Evolutionary conservation across 1,284 basidiomycete genomes (phyloP).

Genomic region (Sanguinoderma infundibulare): DNA sequence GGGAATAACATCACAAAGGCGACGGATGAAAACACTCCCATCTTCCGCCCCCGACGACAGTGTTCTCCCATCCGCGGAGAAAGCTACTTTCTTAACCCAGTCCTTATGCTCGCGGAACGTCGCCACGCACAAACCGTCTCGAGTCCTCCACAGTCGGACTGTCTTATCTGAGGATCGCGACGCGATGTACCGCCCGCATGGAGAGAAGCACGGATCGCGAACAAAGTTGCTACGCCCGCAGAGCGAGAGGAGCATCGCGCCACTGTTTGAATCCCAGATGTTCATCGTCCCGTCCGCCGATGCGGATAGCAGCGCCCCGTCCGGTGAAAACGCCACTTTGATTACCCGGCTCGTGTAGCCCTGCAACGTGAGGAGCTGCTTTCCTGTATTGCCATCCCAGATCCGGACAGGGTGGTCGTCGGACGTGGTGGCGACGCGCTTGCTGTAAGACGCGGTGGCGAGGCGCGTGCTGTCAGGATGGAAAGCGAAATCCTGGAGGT

Average conservation of each 20-base stretch:
- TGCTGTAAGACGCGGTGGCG: neutral
- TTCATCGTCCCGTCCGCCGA: neutral
- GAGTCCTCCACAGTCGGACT: neutral
- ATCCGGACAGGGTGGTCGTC: neutral
- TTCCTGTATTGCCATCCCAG: neutral
- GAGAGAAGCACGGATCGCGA: neutral
- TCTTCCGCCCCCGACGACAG: neutral
- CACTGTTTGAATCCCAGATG: neutral
- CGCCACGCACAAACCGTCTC: neutral
- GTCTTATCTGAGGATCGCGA: neutral
- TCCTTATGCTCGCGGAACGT: neutral
- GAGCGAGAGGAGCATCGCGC: neutral
- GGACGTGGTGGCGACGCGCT: neutral
- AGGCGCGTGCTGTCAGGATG: neutral
- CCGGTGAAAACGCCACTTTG: neutral
- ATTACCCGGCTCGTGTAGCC: neutral
- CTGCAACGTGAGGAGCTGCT: neutral
- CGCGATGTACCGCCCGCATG: neutral
- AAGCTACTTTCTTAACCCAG: neutral
- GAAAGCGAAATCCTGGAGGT: neutral
- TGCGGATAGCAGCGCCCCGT: neutral
- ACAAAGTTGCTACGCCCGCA: neutral
- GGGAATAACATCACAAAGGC: neutral
- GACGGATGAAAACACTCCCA: neutral
- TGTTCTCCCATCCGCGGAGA: neutral